Base-by-base conservation (phyloP, 495 filamentous ascomycete species). In the Neurospora sp. region DNA sequence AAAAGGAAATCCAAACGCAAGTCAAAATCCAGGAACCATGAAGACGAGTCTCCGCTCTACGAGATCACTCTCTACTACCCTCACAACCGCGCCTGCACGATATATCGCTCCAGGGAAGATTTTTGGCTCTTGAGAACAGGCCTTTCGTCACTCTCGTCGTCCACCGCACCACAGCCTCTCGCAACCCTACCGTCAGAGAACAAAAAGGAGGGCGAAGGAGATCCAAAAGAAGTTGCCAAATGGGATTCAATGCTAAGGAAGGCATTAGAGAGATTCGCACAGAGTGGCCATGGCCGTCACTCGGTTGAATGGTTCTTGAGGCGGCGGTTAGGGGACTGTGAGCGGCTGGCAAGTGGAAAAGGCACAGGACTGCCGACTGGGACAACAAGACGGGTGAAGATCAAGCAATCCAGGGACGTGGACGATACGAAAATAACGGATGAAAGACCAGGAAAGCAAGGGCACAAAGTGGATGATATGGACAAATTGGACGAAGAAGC, bases 41-140 rank as follows among this genome's bases (percentile, higher is more conserved):
- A 70, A 19, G 48, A 74, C 42, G 39, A 73, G 38, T 38, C 9
- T 5, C 71, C 66, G 13, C 54, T 75, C 19, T 79, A 74, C 75
- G 72, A 76, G 28, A 70, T 82, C 24, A 76, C 71, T 17, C 78
- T 82, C 3, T 75, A 74, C 73, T 82, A 80, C 70, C 8, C 62
- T 24, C 74, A 73, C 40, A 81, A 82, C 78, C 78, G 80, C 11
- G 78, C 80, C 37, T 82, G 80, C 77, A 75, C 73, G 38, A 73
- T 82, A 70, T 73, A 73, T 73, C 79, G 79, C 43, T 70, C 76
- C 36, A 69, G 70, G 38, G 74, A 77, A 43, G 79, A 82, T 70
- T 78, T 82, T 59, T 39, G n/a, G 17, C 4, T 8, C 5, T 72
- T 82, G 54, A 42, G 34, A 21, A 28, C 28, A 15, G 39, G 19